Conservation (phyloP, 352 stramenopile genomes). For the Pythium utonaiense region DNA sequence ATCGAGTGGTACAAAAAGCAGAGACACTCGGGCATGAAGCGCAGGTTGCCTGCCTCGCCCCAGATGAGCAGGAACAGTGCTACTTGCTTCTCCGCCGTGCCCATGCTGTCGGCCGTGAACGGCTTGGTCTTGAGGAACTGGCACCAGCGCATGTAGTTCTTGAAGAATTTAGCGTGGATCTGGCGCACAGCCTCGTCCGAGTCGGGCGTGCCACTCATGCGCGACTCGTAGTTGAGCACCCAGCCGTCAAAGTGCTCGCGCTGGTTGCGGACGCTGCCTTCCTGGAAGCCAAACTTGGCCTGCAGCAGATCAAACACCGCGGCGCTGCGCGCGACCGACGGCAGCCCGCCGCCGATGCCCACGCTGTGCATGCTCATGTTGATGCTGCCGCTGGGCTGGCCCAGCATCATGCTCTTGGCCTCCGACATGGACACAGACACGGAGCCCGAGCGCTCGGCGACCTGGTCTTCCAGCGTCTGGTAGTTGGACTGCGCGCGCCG, state of each 20-base stretch:
- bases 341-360: constrained; percentile 19
- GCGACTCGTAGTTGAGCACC: constrained; percentile 83
- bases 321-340: constrained; percentile 24
- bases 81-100: constrained; percentile 50
- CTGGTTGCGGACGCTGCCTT: constrained; percentile 81
- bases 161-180: constrained; percentile 93
- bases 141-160: constrained; percentile 95
- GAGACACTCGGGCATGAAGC: constrained; percentile 88
- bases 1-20: constrained; percentile 88
- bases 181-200: constrained; percentile 58
- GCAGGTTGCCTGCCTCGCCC: constrained; percentile 80
- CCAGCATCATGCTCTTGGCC: constrained; percentile 28
- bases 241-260: constrained; percentile 83
- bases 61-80: constrained; percentile 85
- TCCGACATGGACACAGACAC: constrained; percentile 20
- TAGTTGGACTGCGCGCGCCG: constrained; percentile 75
- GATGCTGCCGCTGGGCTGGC: constrained; percentile 20
- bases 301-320: constrained; percentile 81
- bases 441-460: constrained; percentile 31
- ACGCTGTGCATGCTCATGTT: background rate
- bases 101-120: constrained; percentile 52
- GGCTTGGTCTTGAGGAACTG: constrained; percentile 87
- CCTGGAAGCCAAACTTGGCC: constrained; percentile 85
- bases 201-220: constrained; percentile 32
- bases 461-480: constrained; percentile 70